phyloP scores from a whole-genome alignment of 2,329 filamentous ascomycete genomes.

The Phyllosticta citribraziliensis region DNA sequence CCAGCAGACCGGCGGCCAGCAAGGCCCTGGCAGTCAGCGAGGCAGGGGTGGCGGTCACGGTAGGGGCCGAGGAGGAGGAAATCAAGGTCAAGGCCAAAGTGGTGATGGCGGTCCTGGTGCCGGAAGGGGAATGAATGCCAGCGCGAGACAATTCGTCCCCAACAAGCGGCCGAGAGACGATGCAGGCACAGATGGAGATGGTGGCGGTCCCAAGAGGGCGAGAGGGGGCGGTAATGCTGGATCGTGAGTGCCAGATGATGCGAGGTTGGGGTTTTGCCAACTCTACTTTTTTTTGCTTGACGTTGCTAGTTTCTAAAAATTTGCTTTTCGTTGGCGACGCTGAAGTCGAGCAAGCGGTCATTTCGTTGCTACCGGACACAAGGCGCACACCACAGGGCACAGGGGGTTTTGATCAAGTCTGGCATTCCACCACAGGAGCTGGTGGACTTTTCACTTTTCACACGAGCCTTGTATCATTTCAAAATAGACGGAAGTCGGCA shows the following conservation, averaged over 20 bases:
- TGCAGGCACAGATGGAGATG: conserved; percentile 18
- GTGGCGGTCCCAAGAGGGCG: conserved; percentile 19
- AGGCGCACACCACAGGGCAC: background rate
- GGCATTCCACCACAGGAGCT: background rate
- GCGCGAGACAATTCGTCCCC: conserved; percentile 26
- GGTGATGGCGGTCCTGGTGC: conserved; percentile 17
- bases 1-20: conserved; percentile 14
- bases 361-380: background rate
- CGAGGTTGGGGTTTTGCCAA: background rate
- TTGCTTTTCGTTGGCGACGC: background rate
- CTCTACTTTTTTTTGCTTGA: background rate
- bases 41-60: conserved; percentile 8
- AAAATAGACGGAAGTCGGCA: background rate
- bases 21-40: conserved; percentile 12
- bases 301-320: background rate
- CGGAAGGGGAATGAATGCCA: conserved; percentile 24
- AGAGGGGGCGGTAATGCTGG: conserved; percentile 14
- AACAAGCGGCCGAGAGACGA: conserved; percentile 25
- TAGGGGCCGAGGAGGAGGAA: conserved; percentile 5
- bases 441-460: background rate
- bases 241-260: background rate
- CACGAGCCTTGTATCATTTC: background rate
- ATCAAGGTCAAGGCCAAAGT: conserved; percentile 10
- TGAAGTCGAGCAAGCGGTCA: background rate
- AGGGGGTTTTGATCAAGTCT: background rate